These are phyloP conservation scores for Trichomonas vaginalis DNA, from an alignment of 208 protist genomes.

Conservation along the genomic window DNA sequence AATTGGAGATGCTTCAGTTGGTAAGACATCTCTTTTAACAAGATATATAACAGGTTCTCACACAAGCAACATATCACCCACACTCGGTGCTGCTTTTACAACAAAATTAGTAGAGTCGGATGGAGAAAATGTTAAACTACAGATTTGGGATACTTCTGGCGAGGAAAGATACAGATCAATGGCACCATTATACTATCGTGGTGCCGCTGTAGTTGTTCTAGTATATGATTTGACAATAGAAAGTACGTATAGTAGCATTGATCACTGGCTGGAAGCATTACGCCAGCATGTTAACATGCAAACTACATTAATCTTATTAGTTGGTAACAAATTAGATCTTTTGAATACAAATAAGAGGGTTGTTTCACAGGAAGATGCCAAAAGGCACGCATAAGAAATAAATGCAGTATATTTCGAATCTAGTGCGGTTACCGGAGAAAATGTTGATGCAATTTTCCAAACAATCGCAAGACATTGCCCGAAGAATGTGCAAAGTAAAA, in stretches of 20 bases:
- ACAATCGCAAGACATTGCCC: not conserved
- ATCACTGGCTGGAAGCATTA: not conserved
- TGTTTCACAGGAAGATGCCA: not conserved
- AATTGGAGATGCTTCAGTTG: not conserved
- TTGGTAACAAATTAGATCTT: not conserved
- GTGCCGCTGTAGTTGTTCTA: not conserved
- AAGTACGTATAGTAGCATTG: not conserved
- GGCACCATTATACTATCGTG: not conserved
- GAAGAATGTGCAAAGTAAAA: not conserved
- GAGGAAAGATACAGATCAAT: not conserved
- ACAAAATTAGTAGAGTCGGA: not conserved
- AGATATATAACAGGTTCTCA: not conserved
- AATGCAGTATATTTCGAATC: not conserved
- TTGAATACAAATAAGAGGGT: not conserved
- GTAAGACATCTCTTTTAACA: not conserved
- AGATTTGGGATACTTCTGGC: conserved; percentile 13
- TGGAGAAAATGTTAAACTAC: not conserved
- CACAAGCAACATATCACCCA: not conserved
- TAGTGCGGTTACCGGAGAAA: not conserved
- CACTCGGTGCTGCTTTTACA: not conserved
- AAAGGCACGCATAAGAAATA: not conserved
- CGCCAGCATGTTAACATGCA: not conserved
- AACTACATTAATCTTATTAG: not conserved
- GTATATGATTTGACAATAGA: not conserved
- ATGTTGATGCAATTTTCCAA: not conserved